Conservation (phyloP, 352 stramenopile species). For the Elongisporangium senticosum region DNA sequence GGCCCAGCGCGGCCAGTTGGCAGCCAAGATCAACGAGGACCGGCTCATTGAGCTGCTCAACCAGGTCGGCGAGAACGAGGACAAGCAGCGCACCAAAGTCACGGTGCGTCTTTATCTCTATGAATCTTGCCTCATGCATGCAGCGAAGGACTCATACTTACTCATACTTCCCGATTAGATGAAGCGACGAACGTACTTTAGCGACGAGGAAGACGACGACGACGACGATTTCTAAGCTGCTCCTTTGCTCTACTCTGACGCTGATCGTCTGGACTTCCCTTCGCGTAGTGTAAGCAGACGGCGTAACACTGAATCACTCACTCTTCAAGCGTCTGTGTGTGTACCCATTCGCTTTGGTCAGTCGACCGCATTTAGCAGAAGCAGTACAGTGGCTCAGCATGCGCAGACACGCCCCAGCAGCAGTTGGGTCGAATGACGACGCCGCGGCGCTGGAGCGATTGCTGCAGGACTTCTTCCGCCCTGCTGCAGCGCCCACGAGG, state of each 20-base stretch:
- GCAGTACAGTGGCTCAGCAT: neutral
- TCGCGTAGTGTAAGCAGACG: neutral
- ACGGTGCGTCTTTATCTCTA: constrained; percentile 43
- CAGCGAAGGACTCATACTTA: neutral
- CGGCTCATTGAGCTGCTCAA: constrained; percentile 83
- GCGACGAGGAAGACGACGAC: constrained; percentile 81
- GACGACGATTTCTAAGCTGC: constrained; percentile 52
- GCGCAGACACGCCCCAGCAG: neutral
- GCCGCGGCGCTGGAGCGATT: constrained; percentile 1
- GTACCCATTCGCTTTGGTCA: neutral
- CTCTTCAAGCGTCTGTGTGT: too few relatives aligned
- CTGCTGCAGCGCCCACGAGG: neutral
- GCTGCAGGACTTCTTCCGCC: constrained; percentile 3
- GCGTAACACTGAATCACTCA: neutral
- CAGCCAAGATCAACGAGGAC: constrained; percentile 77
- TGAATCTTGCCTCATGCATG: neutral
- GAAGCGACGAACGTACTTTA: constrained; percentile 86
- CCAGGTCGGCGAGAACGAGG: constrained; percentile 67
- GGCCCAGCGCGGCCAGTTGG: constrained; percentile 76
- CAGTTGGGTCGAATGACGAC: neutral
- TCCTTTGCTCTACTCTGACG: too few relatives aligned
- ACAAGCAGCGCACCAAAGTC: constrained; percentile 86
- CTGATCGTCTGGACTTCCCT: too few relatives aligned
- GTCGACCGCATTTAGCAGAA: neutral
- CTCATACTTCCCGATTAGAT: constrained; percentile 42